Evolutionary conservation across 2,329 filamentous ascomycete species (phyloP).

Genomic region (Periconia sp.): DNA sequence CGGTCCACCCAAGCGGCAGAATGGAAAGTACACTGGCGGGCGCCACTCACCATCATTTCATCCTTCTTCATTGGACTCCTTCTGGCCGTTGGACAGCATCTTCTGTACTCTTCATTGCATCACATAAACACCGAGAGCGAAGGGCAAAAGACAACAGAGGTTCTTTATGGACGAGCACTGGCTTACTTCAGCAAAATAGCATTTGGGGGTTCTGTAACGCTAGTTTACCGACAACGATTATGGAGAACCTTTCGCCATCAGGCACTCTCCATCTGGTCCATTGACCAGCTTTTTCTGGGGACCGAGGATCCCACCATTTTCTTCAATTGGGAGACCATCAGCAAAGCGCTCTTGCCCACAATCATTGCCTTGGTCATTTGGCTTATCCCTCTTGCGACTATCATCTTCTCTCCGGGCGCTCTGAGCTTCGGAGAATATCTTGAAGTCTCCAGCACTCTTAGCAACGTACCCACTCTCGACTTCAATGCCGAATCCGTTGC

Average conservation of each 20-base stretch:
- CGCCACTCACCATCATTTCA: conserved; percentile 26
- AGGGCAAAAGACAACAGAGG: conserved; percentile 32
- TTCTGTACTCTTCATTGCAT: conserved; percentile 34
- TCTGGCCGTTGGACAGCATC: conserved; percentile 35
- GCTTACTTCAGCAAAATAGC: conserved; percentile 40
- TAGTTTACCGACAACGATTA: conserved; percentile 38
- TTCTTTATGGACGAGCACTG: conserved; percentile 38
- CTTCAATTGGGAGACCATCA: conserved; percentile 34
- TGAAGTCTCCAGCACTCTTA: conserved; percentile 13
- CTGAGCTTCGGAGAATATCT: conserved; percentile 39
- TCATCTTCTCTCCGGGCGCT: conserved; percentile 42
- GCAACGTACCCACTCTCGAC: conserved; percentile 28
- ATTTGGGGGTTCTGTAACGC: conserved; percentile 33
- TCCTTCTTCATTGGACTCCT: conserved; percentile 31
- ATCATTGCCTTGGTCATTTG: conserved; percentile 34
- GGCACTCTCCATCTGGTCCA: conserved; percentile 35
- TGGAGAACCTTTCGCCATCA: conserved; percentile 38
- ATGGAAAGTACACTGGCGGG: conserved; percentile 43
- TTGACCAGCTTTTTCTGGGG: conserved; percentile 39
- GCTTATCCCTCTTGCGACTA: conserved; percentile 40
- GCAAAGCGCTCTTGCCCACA: conserved; percentile 27
- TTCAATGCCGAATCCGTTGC: conserved; percentile 35
- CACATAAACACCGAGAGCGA: conserved; percentile 25
- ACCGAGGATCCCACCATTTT: conserved; percentile 39
- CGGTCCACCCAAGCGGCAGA: conserved; percentile 32